Evolutionary conservation across 2,329 filamentous ascomycete genomes (phyloP).

Genomic region (Calonectria henricotiae): DNA sequence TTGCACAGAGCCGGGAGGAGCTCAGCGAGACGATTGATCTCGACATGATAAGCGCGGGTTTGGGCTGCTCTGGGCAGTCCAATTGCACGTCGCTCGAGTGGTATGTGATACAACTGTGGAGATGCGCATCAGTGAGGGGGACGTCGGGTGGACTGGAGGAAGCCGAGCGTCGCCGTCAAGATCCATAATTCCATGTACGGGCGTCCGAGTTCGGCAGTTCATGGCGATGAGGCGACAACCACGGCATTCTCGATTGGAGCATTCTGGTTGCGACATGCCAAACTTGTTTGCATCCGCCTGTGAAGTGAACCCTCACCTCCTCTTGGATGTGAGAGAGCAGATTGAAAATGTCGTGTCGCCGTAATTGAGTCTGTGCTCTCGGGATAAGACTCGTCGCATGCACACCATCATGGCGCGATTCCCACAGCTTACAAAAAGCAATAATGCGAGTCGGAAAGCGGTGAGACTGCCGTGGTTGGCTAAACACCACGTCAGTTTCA

Average conservation of each 20-base stretch:
- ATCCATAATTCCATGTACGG: constrained; percentile 5
- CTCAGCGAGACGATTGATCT: constrained; percentile 19
- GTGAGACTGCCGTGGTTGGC: not conserved
- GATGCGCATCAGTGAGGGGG: constrained; percentile 34
- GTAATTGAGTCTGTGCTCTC: not conserved
- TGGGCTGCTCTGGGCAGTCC: not conserved
- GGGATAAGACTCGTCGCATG: not conserved
- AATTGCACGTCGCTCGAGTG: constrained; percentile 16
- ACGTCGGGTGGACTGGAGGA: constrained; percentile 25
- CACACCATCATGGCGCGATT: not conserved
- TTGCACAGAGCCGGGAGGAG: constrained; percentile 13
- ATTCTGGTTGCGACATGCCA: not conserved
- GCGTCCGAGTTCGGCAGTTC: constrained; percentile 11
- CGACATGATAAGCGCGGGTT: constrained; percentile 27
- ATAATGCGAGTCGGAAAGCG: not conserved
- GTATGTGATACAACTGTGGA: constrained; percentile 24
- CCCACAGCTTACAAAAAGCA: not conserved
- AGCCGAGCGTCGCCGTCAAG: constrained; percentile 24
- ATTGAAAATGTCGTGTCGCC: no score
- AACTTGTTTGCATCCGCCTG: no score
- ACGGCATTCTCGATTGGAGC: not conserved
- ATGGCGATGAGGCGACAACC: not conserved
- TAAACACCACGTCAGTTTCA: not conserved
- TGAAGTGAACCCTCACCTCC: no score
- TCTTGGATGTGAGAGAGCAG: no score